phyloP scores from a whole-genome alignment of 2,329 filamentous ascomycete genomes.

The Clathrospora elynae region DNA sequence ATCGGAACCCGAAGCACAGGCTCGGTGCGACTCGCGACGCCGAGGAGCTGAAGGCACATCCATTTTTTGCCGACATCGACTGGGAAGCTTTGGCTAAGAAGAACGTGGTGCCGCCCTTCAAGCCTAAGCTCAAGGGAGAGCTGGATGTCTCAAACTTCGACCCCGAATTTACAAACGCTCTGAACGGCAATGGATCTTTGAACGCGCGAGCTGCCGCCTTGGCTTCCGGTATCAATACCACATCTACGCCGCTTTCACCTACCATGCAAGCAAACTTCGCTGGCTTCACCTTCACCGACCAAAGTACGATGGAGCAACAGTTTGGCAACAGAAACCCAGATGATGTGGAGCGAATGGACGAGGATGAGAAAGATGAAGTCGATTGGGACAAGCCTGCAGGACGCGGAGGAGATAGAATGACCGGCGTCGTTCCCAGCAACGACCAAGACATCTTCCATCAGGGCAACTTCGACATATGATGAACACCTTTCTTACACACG shows the following conservation, averaged over 20 bases:
- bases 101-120: slow-evolving; percentile 93
- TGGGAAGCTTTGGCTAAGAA: slow-evolving; percentile 89
- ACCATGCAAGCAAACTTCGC: slow-evolving; percentile 98
- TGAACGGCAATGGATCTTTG: slow-evolving; percentile 82
- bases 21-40: slow-evolving; percentile 90
- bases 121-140: slow-evolving; percentile 94
- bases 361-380: slow-evolving; percentile 50
- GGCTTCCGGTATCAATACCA: slow-evolving; percentile 78
- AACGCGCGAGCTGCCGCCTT: slow-evolving; percentile 89
- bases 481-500: slow-evolving; percentile 11
- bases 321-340: slow-evolving; percentile 56
- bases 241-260: slow-evolving; percentile 89
- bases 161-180: slow-evolving; percentile 94
- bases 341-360: slow-evolving; percentile 53
- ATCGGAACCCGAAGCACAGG: slow-evolving; percentile 94
- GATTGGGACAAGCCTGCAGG: slow-evolving; percentile 50
- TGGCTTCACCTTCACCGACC: slow-evolving; percentile 98
- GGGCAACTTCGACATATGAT: slow-evolving; percentile 47
- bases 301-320: slow-evolving; percentile 89
- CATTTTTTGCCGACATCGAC: slow-evolving; percentile 93
- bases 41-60: slow-evolving; percentile 88
- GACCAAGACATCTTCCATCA: slow-evolving; percentile 57
- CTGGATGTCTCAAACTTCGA: slow-evolving; percentile 98
- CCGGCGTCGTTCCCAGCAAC: slow-evolving; percentile 54
- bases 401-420: slow-evolving; percentile 58